Base-by-base conservation (phyloP, 1,139 yeast genomes). In the Taphrina populina region DNA sequence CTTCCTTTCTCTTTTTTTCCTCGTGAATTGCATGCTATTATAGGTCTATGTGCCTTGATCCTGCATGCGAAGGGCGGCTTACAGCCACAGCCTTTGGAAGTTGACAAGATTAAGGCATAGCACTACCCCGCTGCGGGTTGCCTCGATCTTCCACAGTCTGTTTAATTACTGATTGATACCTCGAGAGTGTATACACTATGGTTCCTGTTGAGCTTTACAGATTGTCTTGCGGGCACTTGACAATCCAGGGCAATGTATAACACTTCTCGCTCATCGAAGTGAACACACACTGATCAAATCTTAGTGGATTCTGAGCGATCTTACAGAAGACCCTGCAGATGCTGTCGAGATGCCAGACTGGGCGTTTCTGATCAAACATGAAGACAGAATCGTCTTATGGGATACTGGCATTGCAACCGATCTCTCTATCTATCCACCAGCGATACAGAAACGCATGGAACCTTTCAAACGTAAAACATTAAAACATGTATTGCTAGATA, bases 361-460 rank as follows among this genome's bases (percentile, higher is more conserved):
- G 47, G 47, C 47, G 2, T 43, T 43, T 19, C 29, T 43, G 36
- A 43, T 43, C 47, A 43, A 43, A 19, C 47, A 43, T n/a, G 15
- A 30, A 19, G 47, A 43, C 19, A 15, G 37, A 11, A 20, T 29
- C 3, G 47, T 43, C 11, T 20, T 43, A 2, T 43, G 47, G 47
- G 47, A 43, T 21, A 17, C 47, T 20, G 47, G 47, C n/a, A 17
- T 43, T 7, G 35, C 47, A 26, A 13, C 21, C 7, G 47, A 43
- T 20, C 29, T 43, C 23, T 17, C 47, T 7, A 20, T 43, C 36
- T 43, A 43, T 30, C 47, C 47, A 17, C 47, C 47, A 30, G 27
- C 20, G 11, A 26, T 37, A 8, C 35, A 43, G 19, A 43, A 43
- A 21, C 19, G 47, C 11, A 43, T 43, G 47, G 29, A 35, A 3